A percentile compares a stretch with the other conserved stretches of the same genome.
Conservation (phyloP, 441 rosid genomes). For the Dalechampia spathulata region DNA sequence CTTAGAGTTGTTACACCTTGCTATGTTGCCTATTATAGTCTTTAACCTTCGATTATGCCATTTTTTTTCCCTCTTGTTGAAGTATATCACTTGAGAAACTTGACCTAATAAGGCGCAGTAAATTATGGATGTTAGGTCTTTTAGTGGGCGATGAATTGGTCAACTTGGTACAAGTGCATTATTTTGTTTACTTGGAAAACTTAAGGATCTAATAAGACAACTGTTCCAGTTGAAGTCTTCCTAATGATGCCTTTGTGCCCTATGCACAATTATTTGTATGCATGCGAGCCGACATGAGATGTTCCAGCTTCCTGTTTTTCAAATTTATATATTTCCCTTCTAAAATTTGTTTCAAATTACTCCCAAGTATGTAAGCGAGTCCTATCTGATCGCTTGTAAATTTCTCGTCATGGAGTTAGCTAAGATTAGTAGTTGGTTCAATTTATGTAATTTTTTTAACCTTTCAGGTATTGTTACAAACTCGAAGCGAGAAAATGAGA, state of each 20-base stretch:
- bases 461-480: constrained; percentile 79
- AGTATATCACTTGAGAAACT: neutral
- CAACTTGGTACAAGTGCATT: neutral
- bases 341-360: no score
- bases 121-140: neutral
- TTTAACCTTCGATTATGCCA: neutral
- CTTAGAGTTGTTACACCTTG: neutral
- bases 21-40: neutral
- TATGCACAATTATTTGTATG: neutral
- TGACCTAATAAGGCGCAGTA: neutral
- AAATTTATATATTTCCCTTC: neutral
- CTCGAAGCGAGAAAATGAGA: constrained; percentile 75
- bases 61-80: neutral
- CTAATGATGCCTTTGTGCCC: no score
- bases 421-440: neutral
- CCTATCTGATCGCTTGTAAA: neutral
- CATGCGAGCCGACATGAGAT: neutral
- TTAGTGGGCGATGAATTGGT: neutral
- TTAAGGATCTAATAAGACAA: neutral
- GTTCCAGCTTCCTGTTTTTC: no score
- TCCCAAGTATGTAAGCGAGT: neutral
- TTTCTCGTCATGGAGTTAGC: neutral
- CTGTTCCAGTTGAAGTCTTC: no score
- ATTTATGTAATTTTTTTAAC: neutral
- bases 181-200: neutral